Percentiles rank a stretch among this genome's conserved stretches.
phyloP scores from a whole-genome alignment of 768 basidiomycete species.

The Tulasnella sp. region DNA sequence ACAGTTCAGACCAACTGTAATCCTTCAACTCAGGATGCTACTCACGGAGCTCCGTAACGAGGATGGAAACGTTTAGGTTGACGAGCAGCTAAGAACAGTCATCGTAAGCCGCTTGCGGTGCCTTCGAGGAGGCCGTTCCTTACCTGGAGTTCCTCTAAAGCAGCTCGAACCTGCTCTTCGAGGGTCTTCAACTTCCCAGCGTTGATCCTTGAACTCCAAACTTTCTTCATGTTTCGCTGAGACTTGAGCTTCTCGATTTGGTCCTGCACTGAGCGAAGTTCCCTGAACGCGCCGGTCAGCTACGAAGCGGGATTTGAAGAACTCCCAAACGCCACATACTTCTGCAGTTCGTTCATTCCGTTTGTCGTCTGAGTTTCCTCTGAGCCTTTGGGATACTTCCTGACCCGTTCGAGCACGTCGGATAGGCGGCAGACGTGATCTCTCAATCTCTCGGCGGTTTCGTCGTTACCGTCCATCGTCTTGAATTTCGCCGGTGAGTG shows the following conservation, averaged over 20 bases:
- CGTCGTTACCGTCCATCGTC: neutral
- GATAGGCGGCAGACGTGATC: neutral
- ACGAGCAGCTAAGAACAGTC: neutral
- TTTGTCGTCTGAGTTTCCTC: neutral
- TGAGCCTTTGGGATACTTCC: neutral
- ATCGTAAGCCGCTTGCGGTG: neutral
- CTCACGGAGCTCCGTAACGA: neutral
- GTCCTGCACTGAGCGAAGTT: neutral
- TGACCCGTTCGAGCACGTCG: neutral
- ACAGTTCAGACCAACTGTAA: neutral
- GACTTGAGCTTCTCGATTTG: neutral
- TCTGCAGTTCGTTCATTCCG: neutral
- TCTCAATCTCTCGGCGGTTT: neutral
- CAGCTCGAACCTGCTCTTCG: neutral
- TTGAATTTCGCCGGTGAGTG: neutral
- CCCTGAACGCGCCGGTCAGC: neutral
- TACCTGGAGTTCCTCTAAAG: neutral
- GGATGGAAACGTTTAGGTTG: neutral
- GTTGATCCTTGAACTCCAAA: neutral
- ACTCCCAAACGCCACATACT: neutral
- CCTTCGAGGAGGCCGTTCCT: neutral
- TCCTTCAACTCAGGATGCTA: neutral
- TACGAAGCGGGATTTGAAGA: neutral
- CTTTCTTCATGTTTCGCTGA: neutral
- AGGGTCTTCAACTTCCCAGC: neutral